phyloP scores from a whole-genome alignment of 176 grass and related monocot genomes.

The Secale cereale region DNA sequence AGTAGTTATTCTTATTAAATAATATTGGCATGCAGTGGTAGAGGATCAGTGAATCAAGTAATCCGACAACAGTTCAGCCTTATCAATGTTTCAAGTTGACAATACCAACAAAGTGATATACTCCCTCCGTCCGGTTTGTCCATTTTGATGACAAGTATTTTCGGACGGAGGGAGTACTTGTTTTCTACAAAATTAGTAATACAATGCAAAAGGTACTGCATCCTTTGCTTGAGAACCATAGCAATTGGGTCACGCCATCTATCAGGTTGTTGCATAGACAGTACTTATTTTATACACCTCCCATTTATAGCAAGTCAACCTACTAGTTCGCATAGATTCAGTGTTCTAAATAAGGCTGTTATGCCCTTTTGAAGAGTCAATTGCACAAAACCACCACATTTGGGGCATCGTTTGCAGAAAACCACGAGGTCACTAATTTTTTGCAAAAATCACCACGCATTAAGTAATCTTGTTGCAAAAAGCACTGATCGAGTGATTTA shows the following conservation, averaged over 20 bases:
- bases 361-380: too few species aligned
- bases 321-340: background rate
- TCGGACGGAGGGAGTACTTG: too few species aligned
- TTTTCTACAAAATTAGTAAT: background rate
- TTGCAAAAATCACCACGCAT: too few species aligned
- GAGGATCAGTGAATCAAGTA: background rate
- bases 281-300: background rate
- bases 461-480: too few species aligned
- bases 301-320: background rate
- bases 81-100: background rate
- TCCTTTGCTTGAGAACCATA: background rate
- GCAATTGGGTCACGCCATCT: background rate
- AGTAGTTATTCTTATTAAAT: slow-evolving; percentile 14
- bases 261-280: background rate
- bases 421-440: too few species aligned
- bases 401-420: too few species aligned
- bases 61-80: background rate
- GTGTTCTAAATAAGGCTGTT: background rate
- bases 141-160: too few species aligned
- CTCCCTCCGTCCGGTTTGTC: too few species aligned
- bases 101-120: background rate
- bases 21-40: background rate
- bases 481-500: too few species aligned
- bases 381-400: too few species aligned
- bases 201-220: background rate